Percentiles rank a stretch among this genome's conserved stretches.
Conservation (phyloP, 2,329 filamentous ascomycete genomes). For the Ciborinia camelliae region DNA sequence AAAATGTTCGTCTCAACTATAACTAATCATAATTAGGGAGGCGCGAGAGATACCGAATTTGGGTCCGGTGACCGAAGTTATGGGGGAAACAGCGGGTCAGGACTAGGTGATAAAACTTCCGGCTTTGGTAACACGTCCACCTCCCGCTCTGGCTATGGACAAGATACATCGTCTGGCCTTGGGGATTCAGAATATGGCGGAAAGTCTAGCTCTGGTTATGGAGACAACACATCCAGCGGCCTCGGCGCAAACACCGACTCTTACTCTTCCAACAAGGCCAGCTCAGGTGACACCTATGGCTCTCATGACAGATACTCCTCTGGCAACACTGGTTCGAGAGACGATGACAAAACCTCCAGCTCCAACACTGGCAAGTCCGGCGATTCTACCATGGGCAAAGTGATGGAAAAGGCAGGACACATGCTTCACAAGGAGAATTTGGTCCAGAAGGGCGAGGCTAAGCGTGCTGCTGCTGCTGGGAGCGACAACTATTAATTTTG, state of each 20-base stretch:
- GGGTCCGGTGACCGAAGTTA: constrained; percentile 12
- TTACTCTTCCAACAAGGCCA: constrained; percentile 19
- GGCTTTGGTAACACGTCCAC: constrained; percentile 16
- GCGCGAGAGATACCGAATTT: constrained; percentile 25
- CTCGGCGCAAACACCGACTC: constrained; percentile 23
- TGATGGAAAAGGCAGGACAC: constrained; percentile 56
- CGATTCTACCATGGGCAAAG: constrained; percentile 47
- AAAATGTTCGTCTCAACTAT: neutral
- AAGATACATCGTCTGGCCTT: constrained; percentile 17
- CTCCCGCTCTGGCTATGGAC: constrained; percentile 23
- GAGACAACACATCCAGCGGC: constrained; percentile 8
- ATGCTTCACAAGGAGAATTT: constrained; percentile 48
- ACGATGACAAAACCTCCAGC: constrained; percentile 24
- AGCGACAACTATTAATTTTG: constrained; percentile 11
- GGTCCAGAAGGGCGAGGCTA: constrained; percentile 48
- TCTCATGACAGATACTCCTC: constrained; percentile 16
- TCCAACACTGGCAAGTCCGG: constrained; percentile 29
- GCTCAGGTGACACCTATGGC: constrained; percentile 24
- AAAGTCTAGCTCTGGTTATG: constrained; percentile 1
- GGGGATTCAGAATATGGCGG: neutral
- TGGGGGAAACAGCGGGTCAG: constrained; percentile 25
- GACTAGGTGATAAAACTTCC: constrained; percentile 14
- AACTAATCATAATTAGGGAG: constrained; percentile 30
- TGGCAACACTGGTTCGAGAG: constrained; percentile 25
- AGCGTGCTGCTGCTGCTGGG: constrained; percentile 45